Evolutionary conservation across 2,329 filamentous ascomycete species (phyloP), one percentile per base, ranked within the genome.

Genomic region (Davidsoniella eucalypti): DNA sequence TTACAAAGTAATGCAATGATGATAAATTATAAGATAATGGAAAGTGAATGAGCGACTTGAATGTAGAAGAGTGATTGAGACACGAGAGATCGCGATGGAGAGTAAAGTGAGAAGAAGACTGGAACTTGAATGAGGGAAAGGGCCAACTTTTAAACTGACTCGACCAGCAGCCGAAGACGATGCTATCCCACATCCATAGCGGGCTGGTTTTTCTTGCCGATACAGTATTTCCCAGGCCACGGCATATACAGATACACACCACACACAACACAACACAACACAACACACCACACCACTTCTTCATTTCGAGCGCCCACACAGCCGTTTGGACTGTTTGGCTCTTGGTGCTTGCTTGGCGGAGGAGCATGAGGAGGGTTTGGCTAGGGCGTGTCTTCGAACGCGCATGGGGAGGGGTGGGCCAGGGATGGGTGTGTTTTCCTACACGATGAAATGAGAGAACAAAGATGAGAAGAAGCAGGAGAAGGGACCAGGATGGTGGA

Each of bases 31-130:
- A 16, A 42, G 6, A 29, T 21, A 45, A 38, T 37, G 16, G 26
- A 26, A 26, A 36, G 26, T 23, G 36, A 54, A 54, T 14, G 52
- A 54, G 37, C 46, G 52, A 54, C 51, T 53, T 25, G 39, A 37
- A 33, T 46, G 47, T 42, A 38, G 43, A 46, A 49, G 29, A 44
- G 45, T 18, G 18, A 39, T 33, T 33, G 40, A 47, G 44, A 50
- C 47, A 53, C 48, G 29, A 48, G 25, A 44, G 44, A 29, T 36
- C 47, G 47, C 40, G 51, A 52, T 51, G 44, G 33, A 42, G 49
- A 54, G 4, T 33, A 4, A 44, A 47, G n/a, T n/a, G 33, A 33
- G 37, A 43, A 26, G n/a, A 43, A 40, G 26, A 23, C 26, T 12
- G 9, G 21, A 51, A 9, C 44, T 47, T 29, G 29, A 36, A 46